Evolutionary conservation across 371 early-diverging fungal genomes (phyloP).

Genomic region (Mortierella sp.): DNA sequence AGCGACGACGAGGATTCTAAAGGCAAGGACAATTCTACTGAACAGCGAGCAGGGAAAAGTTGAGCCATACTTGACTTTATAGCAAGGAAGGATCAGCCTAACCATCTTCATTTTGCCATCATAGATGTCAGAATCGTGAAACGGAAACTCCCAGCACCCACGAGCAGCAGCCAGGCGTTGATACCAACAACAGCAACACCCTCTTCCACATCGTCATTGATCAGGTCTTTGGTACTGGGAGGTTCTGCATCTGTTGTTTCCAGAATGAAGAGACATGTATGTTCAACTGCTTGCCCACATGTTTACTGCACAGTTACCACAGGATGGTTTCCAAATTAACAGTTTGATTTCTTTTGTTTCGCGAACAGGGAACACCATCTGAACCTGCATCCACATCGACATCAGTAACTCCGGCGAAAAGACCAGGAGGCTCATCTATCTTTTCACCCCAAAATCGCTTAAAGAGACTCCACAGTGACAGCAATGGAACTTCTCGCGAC

Average conservation of each 20-base stretch:
- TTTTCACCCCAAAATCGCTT: no score
- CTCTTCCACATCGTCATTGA: not conserved
- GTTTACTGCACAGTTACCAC: no score
- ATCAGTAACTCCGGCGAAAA: not conserved
- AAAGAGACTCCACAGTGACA: not conserved
- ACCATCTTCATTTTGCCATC: not conserved
- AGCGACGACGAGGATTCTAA: constrained; percentile 26
- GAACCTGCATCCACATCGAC: not conserved
- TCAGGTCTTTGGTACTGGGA: not conserved
- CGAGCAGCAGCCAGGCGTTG: not conserved
- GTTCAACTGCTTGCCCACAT: not conserved
- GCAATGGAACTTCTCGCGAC: not conserved
- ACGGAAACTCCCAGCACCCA: constrained; percentile 15
- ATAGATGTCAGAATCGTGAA: constrained; percentile 21
- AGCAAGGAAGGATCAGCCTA: no score
- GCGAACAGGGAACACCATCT: not conserved
- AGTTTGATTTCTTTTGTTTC: not conserved
- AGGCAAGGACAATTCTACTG: constrained; percentile 3
- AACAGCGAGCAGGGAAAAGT: not conserved
- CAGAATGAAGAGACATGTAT: constrained; percentile 33
- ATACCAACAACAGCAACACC: not conserved
- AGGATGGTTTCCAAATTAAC: no score
- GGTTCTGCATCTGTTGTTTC: constrained; percentile 13
- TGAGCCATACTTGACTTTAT: not conserved
- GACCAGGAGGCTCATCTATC: not conserved